These are phyloP conservation scores for Saitozyma podzolica DNA, from an alignment of 768 basidiomycete genomes.

Conservation along the genomic window DNA sequence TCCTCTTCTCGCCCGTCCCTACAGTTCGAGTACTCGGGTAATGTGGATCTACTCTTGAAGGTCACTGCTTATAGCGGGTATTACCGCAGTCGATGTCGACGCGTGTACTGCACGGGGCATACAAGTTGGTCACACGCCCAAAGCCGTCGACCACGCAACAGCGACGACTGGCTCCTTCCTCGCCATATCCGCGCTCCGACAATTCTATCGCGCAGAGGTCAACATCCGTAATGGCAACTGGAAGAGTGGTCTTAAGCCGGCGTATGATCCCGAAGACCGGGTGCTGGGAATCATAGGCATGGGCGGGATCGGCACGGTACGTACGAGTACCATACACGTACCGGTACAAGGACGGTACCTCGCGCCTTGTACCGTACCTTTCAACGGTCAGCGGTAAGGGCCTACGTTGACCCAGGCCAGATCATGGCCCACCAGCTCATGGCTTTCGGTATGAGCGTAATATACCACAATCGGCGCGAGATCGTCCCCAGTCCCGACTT, in stretches of 20 bases:
- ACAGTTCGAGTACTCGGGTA: neutral
- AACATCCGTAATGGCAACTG: constrained; percentile 51
- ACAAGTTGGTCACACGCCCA: constrained; percentile 78
- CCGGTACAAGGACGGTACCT: neutral
- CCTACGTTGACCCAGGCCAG: constrained; percentile 57
- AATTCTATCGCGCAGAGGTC: constrained; percentile 40
- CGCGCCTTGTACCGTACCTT: constrained; percentile 65
- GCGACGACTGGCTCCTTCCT: constrained; percentile 58
- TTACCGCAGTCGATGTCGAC: constrained; percentile 61
- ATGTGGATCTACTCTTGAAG: too few relatives aligned
- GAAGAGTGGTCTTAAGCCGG: constrained; percentile 37
- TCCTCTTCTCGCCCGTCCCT: neutral
- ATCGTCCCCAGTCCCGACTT: constrained; percentile 63
- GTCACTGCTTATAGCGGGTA: neutral
- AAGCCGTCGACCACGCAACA: constrained; percentile 85
- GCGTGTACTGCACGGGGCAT: constrained; percentile 64
- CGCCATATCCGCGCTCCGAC: constrained; percentile 34
- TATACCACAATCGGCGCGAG: constrained; percentile 65
- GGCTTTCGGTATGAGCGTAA: constrained; percentile 83
- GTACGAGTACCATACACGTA: constrained; percentile 58
- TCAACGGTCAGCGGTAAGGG: constrained; percentile 73
- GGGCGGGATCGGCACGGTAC: constrained; percentile 53
- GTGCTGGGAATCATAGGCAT: constrained; percentile 54
- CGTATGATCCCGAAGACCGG: constrained; percentile 50
- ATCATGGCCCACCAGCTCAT: constrained; percentile 59